Conservation (phyloP, 176 grass and related monocot genomes). For the Poa pratensis region DNA sequence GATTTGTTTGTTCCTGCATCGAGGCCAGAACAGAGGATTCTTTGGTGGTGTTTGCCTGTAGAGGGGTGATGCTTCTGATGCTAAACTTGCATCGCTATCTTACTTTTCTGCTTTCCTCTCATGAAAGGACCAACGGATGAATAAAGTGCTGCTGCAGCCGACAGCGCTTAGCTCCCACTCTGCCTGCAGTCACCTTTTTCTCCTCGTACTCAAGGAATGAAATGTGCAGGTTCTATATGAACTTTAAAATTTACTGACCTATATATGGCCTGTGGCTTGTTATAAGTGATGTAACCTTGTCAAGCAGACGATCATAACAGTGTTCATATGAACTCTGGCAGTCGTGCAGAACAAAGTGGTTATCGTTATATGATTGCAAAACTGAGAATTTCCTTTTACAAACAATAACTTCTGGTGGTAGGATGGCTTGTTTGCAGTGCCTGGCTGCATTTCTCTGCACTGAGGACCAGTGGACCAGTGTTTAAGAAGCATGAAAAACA, state of each 20-base stretch:
- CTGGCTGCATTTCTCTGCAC: not conserved
- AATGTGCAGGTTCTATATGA: not conserved
- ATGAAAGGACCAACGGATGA: constrained; percentile 32
- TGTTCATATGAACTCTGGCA: not conserved
- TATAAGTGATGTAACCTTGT: constrained; percentile 19
- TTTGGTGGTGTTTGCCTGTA: not conserved
- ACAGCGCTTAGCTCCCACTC: not conserved
- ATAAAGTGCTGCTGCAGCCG: constrained; percentile 38
- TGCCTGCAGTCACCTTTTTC: not conserved
- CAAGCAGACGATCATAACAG: not conserved
- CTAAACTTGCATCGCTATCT: constrained; percentile 44
- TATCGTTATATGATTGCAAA: not conserved
- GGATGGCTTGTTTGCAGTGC: not conserved
- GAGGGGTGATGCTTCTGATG: not conserved
- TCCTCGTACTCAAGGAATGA: not conserved
- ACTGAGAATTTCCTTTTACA: not conserved
- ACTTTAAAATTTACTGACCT: constrained; percentile 4
- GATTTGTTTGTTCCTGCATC: constrained; percentile 6
- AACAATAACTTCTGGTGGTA: not conserved
- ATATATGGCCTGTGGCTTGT: too few relatives aligned
- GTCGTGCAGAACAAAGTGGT: not conserved
- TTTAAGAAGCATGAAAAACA: not conserved
- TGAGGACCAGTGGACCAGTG: not conserved
- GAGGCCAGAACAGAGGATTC: not conserved
- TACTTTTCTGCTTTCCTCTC: constrained; percentile 32